Evolutionary conservation across 2,329 filamentous ascomycete genomes (phyloP).

Genomic region (Ascochyta clinopodiicola): DNA sequence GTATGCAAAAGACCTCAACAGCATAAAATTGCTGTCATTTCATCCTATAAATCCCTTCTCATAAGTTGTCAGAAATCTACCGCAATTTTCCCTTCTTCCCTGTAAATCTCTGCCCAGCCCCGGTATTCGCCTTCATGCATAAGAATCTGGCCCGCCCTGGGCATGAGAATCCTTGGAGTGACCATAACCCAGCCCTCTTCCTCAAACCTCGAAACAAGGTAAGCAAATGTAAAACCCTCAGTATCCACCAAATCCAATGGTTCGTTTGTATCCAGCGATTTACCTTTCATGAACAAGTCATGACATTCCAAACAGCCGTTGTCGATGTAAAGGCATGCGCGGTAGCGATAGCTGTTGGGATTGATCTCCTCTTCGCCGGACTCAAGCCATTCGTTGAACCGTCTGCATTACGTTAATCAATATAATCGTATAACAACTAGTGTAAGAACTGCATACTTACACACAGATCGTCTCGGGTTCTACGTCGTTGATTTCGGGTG

Average conservation of each 20-base stretch:
- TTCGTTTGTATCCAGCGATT: not conserved
- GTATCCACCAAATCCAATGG: not conserved
- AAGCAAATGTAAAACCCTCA: not conserved
- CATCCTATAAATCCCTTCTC: too few species aligned
- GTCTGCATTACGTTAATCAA: not conserved
- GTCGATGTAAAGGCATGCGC: constrained; percentile 1
- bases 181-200: not conserved
- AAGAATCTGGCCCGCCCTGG: not conserved
- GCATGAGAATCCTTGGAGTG: not conserved
- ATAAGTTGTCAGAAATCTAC: too few species aligned
- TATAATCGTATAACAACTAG: not conserved
- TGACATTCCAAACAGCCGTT: not conserved
- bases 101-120: not conserved
- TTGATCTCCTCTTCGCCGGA: not conserved
- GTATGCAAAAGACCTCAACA: too few species aligned
- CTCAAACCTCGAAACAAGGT: not conserved
- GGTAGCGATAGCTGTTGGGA: not conserved
- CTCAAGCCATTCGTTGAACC: constrained; percentile 1
- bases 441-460: not conserved
- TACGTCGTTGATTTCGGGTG: not conserved
- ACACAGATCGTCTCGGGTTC: not conserved
- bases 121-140: not conserved
- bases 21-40: too few species aligned
- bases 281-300: not conserved
- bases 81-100: too few species aligned